Percentiles rank a stretch among this genome's conserved stretches.
phyloP scores from a whole-genome alignment of 495 filamentous ascomycete genomes.

The Annulohypoxylon nitens region DNA sequence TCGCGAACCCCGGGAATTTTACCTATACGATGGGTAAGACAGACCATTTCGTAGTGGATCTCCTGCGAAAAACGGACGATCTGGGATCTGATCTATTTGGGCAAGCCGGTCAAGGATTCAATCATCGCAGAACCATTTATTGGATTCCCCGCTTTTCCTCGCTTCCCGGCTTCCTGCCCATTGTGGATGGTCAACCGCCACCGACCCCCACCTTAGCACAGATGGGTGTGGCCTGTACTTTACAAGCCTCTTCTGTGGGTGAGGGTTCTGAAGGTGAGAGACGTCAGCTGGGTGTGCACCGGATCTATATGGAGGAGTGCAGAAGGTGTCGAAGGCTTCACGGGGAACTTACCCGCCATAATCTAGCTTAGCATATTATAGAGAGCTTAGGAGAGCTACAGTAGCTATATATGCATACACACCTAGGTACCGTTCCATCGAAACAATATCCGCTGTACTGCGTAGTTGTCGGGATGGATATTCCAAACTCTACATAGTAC shows the following conservation, averaged over 20 bases:
- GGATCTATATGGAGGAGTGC: background rate
- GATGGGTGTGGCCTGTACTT: constrained; percentile 29
- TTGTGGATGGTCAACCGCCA: constrained; percentile 38
- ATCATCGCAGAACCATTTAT: constrained; percentile 15
- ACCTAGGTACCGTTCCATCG: constrained; percentile 21
- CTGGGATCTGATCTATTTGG: constrained; percentile 34
- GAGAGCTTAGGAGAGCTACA: background rate
- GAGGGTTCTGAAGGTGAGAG: constrained; percentile 1
- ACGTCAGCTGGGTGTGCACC: constrained; percentile 36
- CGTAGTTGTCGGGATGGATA: constrained; percentile 3
- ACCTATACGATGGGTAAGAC: constrained; percentile 1
- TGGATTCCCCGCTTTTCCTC: constrained; percentile 22
- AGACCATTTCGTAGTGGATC: background rate
- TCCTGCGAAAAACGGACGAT: constrained; percentile 4
- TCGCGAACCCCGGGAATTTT: background rate
- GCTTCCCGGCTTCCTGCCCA: constrained; percentile 35
- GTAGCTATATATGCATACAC: background rate
- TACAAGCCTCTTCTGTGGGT: constrained; percentile 27
- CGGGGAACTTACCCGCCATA: constrained; percentile 7
- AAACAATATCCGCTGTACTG: constrained; percentile 28
- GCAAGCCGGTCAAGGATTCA: constrained; percentile 32
- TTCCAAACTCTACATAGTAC: constrained; percentile 10
- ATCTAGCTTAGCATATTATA: constrained; percentile 7
- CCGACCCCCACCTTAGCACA: constrained; percentile 38
- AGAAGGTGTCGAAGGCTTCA: constrained; percentile 29